Conservation (phyloP, 2,329 filamentous ascomycete genomes). For the Acrocalymma vagum region DNA sequence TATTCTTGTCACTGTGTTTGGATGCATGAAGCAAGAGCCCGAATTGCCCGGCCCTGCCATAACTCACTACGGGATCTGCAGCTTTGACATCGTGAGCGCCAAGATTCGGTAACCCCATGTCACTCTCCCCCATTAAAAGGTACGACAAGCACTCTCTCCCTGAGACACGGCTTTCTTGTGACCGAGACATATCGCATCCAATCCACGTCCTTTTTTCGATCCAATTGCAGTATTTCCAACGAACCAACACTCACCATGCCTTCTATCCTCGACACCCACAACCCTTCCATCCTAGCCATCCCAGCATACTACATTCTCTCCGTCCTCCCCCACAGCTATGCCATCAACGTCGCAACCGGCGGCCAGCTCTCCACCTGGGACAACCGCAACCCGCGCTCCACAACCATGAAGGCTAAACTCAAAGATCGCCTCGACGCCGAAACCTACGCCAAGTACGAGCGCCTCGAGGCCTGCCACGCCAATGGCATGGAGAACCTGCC, state of each 20-base stretch:
- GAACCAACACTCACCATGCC: constrained; percentile 19
- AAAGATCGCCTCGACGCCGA: constrained; percentile 47
- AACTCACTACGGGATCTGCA: no score
- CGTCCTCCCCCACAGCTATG: constrained; percentile 51
- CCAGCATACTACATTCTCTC: constrained; percentile 54
- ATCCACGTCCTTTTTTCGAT: not conserved
- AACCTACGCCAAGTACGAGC: constrained; percentile 53
- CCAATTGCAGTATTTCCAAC: constrained; percentile 1
- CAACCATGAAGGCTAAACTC: constrained; percentile 42
- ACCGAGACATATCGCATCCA: not conserved
- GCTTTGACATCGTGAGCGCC: no score
- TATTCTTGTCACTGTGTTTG: no score
- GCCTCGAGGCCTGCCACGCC: constrained; percentile 54
- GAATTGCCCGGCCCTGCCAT: no score
- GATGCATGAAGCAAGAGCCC: no score
- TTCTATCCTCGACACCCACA: constrained; percentile 34
- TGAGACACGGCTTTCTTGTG: no score
- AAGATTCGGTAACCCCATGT: no score
- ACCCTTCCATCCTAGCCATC: constrained; percentile 54
- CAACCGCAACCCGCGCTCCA: constrained; percentile 54
- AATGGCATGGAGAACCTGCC: constrained; percentile 59
- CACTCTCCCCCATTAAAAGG: no score
- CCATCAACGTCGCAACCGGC: constrained; percentile 46
- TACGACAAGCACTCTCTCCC: no score
- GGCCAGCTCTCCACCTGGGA: constrained; percentile 49